These are phyloP conservation scores for Calendula officinalis DNA, from an alignment of 129 eudicot genomes.

Conservation along the genomic window DNA sequence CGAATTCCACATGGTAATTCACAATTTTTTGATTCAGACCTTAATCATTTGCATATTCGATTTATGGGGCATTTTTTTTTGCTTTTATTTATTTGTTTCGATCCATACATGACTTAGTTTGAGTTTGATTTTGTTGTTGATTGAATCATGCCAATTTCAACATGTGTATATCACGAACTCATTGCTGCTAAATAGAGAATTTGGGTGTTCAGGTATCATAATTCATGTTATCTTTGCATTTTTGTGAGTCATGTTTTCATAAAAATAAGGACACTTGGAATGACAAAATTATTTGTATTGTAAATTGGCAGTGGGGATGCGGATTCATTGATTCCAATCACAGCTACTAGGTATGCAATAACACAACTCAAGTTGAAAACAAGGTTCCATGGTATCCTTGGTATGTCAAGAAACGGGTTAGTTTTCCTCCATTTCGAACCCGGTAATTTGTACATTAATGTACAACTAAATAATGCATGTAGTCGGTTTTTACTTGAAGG, in stretches of 20 bases:
- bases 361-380: slow-evolving; percentile 82
- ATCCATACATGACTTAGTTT: too few relatives aligned
- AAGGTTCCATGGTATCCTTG: slow-evolving; percentile 92
- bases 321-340: slow-evolving; percentile 95
- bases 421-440: slow-evolving; percentile 28
- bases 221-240: neutral
- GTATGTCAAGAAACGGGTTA: slow-evolving; percentile 95
- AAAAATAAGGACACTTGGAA: neutral
- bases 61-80: too few relatives aligned
- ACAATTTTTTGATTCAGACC: too few relatives aligned
- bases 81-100: too few relatives aligned
- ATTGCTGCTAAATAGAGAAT: slow-evolving; percentile 74
- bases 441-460: neutral
- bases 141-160: too few relatives aligned
- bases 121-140: too few relatives aligned
- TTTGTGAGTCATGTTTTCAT: neutral
- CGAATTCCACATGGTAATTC: too few relatives aligned
- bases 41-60: too few relatives aligned
- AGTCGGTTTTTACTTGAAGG: slow-evolving; percentile 39
- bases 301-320: slow-evolving; percentile 78
- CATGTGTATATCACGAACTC: slow-evolving; percentile 68
- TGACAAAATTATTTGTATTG: neutral
- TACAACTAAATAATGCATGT: neutral
- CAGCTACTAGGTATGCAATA: slow-evolving; percentile 88
- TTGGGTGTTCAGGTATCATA: slow-evolving; percentile 92